phyloP scores from a whole-genome alignment of 1,284 basidiomycete species.

The Trichosporon coremiiforme region DNA sequence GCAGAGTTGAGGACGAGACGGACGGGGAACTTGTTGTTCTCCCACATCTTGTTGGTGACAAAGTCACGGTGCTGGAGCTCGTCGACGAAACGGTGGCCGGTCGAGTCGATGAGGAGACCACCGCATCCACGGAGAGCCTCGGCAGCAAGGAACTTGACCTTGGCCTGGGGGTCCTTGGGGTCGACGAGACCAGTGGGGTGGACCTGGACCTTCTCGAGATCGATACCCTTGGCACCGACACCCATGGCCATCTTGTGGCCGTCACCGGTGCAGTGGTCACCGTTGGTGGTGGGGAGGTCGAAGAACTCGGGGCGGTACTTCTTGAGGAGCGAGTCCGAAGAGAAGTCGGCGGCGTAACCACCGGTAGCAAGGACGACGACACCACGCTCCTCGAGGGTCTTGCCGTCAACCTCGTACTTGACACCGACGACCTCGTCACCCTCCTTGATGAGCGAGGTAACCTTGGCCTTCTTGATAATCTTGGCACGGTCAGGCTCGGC shows the following conservation, averaged over 20 bases:
- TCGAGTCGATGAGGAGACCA: slow-evolving; percentile 88
- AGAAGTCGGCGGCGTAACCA: slow-evolving; percentile 97
- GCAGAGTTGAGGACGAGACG: slow-evolving; percentile 88
- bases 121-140: slow-evolving; percentile 96
- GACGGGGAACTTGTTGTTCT: slow-evolving; percentile 92
- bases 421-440: slow-evolving; percentile 74
- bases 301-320: slow-evolving; percentile 90
- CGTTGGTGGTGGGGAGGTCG: slow-evolving; percentile 88
- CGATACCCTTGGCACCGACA: slow-evolving; percentile 82
- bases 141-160: slow-evolving; percentile 94
- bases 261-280: slow-evolving; percentile 94
- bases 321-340: slow-evolving; percentile 78
- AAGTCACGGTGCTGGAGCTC: slow-evolving; percentile 96
- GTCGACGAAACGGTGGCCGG: slow-evolving; percentile 91
- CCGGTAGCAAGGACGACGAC: slow-evolving; percentile 95
- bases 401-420: slow-evolving; percentile 81
- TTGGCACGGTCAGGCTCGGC: slow-evolving; percentile 77
- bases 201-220: slow-evolving; percentile 94
- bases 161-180: slow-evolving; percentile 81
- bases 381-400: slow-evolving; percentile 70
- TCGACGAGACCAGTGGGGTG: slow-evolving; percentile 87
- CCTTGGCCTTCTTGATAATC: slow-evolving; percentile 87
- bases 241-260: slow-evolving; percentile 90
- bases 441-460: slow-evolving; percentile 79
- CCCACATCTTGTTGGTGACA: slow-evolving; percentile 91